Evolutionary conservation across 2,329 filamentous ascomycete species (phyloP), one percentile per base, ranked within the genome.

Genomic region (Ambrosiella beaveri): DNA sequence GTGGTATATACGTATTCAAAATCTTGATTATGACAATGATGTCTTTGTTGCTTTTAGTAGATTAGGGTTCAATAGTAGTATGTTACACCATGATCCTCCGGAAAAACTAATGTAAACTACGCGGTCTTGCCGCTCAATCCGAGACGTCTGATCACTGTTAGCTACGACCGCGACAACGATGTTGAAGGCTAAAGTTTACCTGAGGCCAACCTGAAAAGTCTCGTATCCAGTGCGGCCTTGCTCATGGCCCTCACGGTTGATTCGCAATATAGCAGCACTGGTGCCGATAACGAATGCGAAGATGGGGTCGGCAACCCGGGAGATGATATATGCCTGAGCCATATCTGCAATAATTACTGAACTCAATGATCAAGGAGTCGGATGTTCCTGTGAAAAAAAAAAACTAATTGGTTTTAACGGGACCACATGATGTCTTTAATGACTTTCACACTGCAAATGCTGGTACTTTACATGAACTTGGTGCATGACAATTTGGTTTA

Each of bases 211-310:
- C 15, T 74, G 69, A 52, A 80, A 65, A 0, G 74, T 80, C 62
- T 81, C 69, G 51, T 72, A 68, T 2, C 73, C 73, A 2, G 73
- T 75, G 64, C 67, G 75, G 57, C 79, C 79, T 67, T 79, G 78
- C 55, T 75, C 75, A 66, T 77, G 77, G 63, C 79, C 76, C 64
- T 82, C 79, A 41, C 79, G 77, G 62, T 75, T 80, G 70, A 82
- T 80, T 62, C 79, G 73, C 49, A 74, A 74, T 8, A 69, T 75
- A 35, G 79, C 77, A 1, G 79, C 79, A 27, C 73, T 73, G 36
- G 80, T 63, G 15, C 79, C 79, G 57, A 81, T 80, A 58, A 74
- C 65, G 12, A 81, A 64, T 44, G 77, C 79, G 57, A 82, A 82
- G 40, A 82, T 73, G 15, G 79, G 79, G 62, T 82, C 79, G 15